A percentile compares a stretch with the other conserved stretches of the same genome.
Evolutionary conservation across 2,329 filamentous ascomycete genomes (phyloP).

Genomic region (Basipetospora chlamydospora): DNA sequence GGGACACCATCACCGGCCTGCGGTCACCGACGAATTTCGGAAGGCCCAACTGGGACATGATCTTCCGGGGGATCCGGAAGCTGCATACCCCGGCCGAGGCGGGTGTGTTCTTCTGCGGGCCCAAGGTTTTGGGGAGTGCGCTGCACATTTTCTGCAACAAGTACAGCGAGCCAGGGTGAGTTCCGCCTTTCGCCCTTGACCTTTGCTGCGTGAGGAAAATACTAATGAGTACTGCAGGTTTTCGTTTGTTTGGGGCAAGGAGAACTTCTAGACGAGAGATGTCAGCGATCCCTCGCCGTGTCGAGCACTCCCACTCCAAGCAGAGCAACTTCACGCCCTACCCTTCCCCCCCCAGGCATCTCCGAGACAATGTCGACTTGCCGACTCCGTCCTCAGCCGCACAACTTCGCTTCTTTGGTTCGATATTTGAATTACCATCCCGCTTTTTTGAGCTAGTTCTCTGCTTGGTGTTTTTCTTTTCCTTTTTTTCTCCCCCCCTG

Average conservation of each 20-base stretch:
- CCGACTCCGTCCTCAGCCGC: too few relatives aligned
- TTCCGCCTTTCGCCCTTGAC: slow-evolving; percentile 14
- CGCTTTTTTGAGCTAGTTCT: too few relatives aligned
- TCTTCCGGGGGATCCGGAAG: slow-evolving; percentile 71
- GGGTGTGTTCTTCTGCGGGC: slow-evolving; percentile 75
- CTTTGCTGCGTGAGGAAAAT: too few relatives aligned
- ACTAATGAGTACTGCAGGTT: slow-evolving; percentile 29
- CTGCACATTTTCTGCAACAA: slow-evolving; percentile 78
- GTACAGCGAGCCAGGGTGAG: slow-evolving; percentile 69
- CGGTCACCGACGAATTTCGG: slow-evolving; percentile 76
- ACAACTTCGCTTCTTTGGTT: too few relatives aligned
- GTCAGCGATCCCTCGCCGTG: too few relatives aligned
- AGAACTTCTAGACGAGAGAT: slow-evolving; percentile 42
- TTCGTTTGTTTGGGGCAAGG: slow-evolving; percentile 54
- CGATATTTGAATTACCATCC: too few relatives aligned
- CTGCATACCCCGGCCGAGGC: slow-evolving; percentile 59
- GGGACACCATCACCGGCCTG: slow-evolving; percentile 71
- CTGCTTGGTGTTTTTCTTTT: too few relatives aligned
- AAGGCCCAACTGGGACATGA: slow-evolving; percentile 79
- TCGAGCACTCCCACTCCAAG: too few relatives aligned
- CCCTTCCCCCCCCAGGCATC: too few relatives aligned
- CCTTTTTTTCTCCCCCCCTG: too few relatives aligned
- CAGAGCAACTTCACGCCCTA: too few relatives aligned
- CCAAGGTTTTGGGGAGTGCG: slow-evolving; percentile 61
- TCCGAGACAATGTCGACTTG: too few relatives aligned